These are phyloP conservation scores for Crithidia fasciculata DNA, from an alignment of 208 protist genomes.

Conservation along the genomic window DNA sequence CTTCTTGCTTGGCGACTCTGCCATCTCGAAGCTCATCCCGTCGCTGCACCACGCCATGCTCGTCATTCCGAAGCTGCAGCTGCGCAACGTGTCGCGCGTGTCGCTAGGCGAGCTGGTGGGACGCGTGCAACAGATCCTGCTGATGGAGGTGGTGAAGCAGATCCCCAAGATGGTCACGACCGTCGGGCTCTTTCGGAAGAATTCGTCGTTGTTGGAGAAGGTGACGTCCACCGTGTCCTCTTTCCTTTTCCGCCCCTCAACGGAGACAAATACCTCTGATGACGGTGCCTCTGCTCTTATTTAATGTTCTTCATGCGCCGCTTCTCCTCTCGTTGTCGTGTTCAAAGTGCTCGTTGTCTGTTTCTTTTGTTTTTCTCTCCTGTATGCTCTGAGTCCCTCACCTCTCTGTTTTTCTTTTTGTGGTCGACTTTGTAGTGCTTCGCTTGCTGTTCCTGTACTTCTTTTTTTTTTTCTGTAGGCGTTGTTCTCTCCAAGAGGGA, in stretches of 20 bases:
- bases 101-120: conserved; percentile 36
- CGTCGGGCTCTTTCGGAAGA: conserved; percentile 49
- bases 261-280: conserved; percentile 25
- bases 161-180: conserved; percentile 55
- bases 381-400: neutral
- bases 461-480: neutral
- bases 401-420: neutral
- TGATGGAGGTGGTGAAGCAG: conserved; percentile 55
- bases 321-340: neutral
- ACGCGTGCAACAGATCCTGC: conserved; percentile 42
- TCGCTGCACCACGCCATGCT: conserved; percentile 64
- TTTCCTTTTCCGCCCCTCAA: conserved; percentile 24
- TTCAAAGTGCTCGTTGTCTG: neutral
- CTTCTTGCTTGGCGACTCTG: conserved; percentile 51
- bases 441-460: neutral
- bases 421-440: neutral
- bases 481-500: too few species aligned
- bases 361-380: neutral
- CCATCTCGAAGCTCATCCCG: conserved; percentile 49
- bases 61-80: conserved; percentile 43
- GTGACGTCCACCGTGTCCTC: conserved; percentile 31
- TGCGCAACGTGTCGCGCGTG: conserved; percentile 42
- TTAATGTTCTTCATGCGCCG: neutral
- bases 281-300: conserved; percentile 26
- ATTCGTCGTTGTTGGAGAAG: conserved; percentile 38